phyloP scores from a whole-genome alignment of 1,284 basidiomycete species.

The Apiotrichum porosum region DNA sequence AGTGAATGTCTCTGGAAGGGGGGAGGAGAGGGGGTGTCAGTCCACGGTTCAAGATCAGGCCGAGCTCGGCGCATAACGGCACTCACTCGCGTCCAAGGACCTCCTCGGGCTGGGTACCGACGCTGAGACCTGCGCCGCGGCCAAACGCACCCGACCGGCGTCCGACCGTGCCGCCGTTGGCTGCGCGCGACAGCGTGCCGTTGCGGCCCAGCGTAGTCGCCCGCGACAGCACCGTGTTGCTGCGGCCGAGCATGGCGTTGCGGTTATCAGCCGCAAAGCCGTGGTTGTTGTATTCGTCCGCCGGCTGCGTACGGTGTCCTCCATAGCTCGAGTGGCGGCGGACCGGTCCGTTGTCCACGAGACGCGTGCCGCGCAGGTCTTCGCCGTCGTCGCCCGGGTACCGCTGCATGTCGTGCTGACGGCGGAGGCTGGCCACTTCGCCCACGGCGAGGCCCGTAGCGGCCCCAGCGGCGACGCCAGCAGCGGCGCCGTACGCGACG shows the following conservation, averaged over 20 bases:
- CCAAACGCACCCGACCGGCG: constrained; percentile 42
- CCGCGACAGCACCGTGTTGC: constrained; percentile 24
- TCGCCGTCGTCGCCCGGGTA: constrained; percentile 10
- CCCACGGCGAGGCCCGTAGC: constrained; percentile 22
- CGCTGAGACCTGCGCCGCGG: constrained; percentile 39
- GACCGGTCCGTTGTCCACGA: constrained; percentile 9
- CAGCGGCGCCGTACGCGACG: neutral
- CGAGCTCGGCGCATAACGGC: no score
- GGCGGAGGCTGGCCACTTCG: constrained; percentile 25
- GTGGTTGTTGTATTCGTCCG: constrained; percentile 21
- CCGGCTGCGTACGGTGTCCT: constrained; percentile 32
- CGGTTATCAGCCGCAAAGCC: constrained; percentile 17
- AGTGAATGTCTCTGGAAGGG: constrained; percentile 42
- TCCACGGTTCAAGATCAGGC: neutral
- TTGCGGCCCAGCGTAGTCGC: constrained; percentile 26
- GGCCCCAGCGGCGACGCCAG: constrained; percentile 5
- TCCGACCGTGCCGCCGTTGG: constrained; percentile 42
- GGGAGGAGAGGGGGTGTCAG: no score
- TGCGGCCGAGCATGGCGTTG: constrained; percentile 18
- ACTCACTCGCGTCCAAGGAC: constrained; percentile 43
- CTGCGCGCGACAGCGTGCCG: constrained; percentile 32
- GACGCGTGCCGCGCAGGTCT: constrained; percentile 7
- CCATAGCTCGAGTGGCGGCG: constrained; percentile 25
- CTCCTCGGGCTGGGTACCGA: constrained; percentile 46
- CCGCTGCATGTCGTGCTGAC: constrained; percentile 41